Base-by-base conservation (phyloP, 2,329 filamentous ascomycete genomes). In the Neofusicoccum parvum region DNA sequence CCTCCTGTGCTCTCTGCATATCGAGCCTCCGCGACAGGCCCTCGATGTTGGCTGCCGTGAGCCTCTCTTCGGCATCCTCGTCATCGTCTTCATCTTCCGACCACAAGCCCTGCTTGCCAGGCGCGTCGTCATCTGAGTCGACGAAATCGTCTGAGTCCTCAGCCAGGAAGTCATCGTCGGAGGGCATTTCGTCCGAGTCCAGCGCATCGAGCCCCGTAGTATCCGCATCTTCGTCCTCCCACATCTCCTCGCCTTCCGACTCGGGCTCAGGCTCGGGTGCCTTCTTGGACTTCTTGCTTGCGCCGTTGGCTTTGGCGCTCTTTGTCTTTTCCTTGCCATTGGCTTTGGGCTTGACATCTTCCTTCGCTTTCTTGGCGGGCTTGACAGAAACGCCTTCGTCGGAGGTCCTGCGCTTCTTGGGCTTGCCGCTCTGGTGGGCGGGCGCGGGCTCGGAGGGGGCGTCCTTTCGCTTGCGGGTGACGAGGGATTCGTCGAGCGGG, bases 21-120 rank as follows among this genome's bases (percentile, higher is more conserved):
- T 99, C 94, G 65, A 99, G 80, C 77, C 93, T 94, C 71, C 88
- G 86, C 64, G 94, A 94, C 65, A 99, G 82, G 66, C 95, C 95
- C 72, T 90, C 95, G 68, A 99, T 98, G 78, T 99, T 99, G 68
- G 95, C 95, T 1, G 94, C 94, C 60, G 92, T 99, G 70, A 99
- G 85, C 76, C 89, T 90, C 80, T 97, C 94, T 79, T 97, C 92
- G 5, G 88, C 90, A 0, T 91, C 94, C 60, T 93, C 90, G 69
- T 94, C 92, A 71, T 96, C 93, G 74, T 98, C 94, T 69, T 98
- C 95, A 74, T 98, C 94, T 70, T 98, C 94, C 0, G 95, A 98
- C 83, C 96, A 99, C 83, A 97, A 92, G 69, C 89, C 87, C 72
- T 85, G 70, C 68, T 73, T 80, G 69, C 79, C 62, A 80, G 80